Evolutionary conservation across 179 eudicot species (phyloP).

Genomic region (Pouteria campechiana): DNA sequence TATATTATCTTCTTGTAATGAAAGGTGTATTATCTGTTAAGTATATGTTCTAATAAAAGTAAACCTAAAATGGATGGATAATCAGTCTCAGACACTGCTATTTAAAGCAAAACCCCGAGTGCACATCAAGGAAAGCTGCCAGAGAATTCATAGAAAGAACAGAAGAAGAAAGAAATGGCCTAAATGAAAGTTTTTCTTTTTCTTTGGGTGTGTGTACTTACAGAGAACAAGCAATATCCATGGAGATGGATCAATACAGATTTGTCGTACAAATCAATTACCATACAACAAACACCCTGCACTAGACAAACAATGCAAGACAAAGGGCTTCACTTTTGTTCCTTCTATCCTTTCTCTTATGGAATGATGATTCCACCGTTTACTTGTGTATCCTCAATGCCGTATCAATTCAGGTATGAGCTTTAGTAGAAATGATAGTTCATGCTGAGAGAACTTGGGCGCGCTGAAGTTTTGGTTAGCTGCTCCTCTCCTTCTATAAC

Average conservation of each 20-base stretch:
- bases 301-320: too few species aligned
- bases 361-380: conserved; percentile 10
- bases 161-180: not conserved
- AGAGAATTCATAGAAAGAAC: not conserved
- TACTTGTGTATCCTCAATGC: not conserved
- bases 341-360: too few species aligned
- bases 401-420: conserved; percentile 73
- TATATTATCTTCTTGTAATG: too few species aligned
- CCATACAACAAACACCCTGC: not conserved
- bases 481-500: conserved; percentile 11
- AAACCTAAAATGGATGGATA: too few species aligned
- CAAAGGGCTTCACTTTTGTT: too few species aligned
- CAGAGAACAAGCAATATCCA: not conserved
- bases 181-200: not conserved
- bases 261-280: not conserved
- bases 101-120: too few species aligned
- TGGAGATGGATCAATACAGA: not conserved
- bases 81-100: too few species aligned
- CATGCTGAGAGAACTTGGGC: conserved; percentile 74
- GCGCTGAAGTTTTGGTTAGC: conserved; percentile 4
- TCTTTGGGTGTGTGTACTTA: conserved; percentile 4
- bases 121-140: not conserved
- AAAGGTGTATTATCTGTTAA: too few species aligned
- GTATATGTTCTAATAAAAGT: too few species aligned
- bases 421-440: conserved; percentile 67